Base-by-base conservation (phyloP, 371 early-diverging fungal genomes). In the Syncephalastrum monosporum region DNA sequence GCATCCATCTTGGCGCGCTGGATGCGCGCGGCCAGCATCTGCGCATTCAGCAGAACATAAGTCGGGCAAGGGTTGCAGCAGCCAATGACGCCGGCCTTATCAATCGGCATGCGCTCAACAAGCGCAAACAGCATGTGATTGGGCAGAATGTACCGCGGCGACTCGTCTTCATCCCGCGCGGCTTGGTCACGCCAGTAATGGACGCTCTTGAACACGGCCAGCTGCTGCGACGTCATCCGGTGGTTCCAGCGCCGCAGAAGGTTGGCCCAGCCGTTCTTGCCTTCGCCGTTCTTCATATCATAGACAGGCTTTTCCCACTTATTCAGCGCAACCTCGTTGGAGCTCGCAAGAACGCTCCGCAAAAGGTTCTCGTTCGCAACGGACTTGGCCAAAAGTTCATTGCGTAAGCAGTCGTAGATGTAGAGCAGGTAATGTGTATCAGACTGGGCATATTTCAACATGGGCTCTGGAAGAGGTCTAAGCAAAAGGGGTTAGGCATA, bases 381-480 rank as follows among this genome's bases (percentile, higher is more conserved):
- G 19, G 81, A 81, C 44, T 78, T 71, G 27, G 70, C 63, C 47
- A 91, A 44, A 5, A 97, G 71, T 50, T 93, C 92, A 58, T 90
- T 91, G 23, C 93, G 88, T 84, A 99, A 85, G 17, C 85, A 72
- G 71, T 97, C 97, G 69, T 86, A 98, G 47, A 99, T 91, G 69
- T 93, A 93, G 21, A 96, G 77, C 25, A 99, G 81, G 63, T 90
- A 99, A 63, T 98, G 98, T 8, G 99, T 98, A 76, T 99, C 99
- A 3, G 87, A 77, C 16, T 94, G 86, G 7, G 99, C 99, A 69
- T 99, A 99, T 24, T 72, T 70, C 49, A 94, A 41, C 97, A 99
- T 95, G 60, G 96, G 96, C 17, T 70, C 69, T 0, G 97, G 91
- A 23, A 98, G 61, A 1, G 99, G 99, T 15, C 96, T 89, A 70